Conservation (phyloP, 31 red algal species). For the Asparagopsis taxiformis region DNA sequence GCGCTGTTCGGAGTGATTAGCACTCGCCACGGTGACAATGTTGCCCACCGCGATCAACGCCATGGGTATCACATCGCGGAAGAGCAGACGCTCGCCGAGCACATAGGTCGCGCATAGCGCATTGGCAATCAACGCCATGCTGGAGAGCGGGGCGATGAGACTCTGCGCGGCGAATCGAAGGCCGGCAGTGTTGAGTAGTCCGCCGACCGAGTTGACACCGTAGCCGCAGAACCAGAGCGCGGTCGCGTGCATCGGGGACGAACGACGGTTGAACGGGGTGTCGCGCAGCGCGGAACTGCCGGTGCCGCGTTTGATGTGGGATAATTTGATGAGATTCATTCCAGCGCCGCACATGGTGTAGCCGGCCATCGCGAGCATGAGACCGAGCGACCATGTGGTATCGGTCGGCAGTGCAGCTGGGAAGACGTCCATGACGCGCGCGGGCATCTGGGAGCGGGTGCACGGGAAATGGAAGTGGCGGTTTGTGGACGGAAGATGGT, state of each 20-base stretch:
- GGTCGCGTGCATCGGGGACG: slow-evolving; percentile 49
- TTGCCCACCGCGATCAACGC: slow-evolving; percentile 66
- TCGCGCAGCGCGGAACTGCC: slow-evolving; percentile 27
- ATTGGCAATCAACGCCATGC: slow-evolving; percentile 72
- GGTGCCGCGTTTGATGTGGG: slow-evolving; percentile 68
- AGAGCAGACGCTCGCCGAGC: slow-evolving; percentile 59
- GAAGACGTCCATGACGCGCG: too few species aligned
- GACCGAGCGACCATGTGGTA: slow-evolving; percentile 65
- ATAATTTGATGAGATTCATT: slow-evolving; percentile 83
- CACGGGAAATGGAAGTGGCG: too few species aligned
- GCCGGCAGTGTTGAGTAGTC: slow-evolving; percentile 63
- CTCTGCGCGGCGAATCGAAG: slow-evolving; percentile 70
- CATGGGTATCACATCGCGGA: slow-evolving; percentile 60
- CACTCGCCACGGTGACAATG: slow-evolving; percentile 64
- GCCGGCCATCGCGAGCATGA: slow-evolving; percentile 61
- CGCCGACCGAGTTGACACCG: slow-evolving; percentile 63
- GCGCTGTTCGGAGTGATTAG: slow-evolving; percentile 59
- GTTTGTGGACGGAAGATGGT: too few species aligned
- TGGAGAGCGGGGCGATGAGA: slow-evolving; percentile 69
- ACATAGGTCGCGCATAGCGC: slow-evolving; percentile 70
- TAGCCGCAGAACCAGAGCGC: slow-evolving; percentile 70
- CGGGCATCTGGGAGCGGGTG: too few species aligned
- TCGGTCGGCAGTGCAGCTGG: neutral
- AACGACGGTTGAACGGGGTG: slow-evolving; percentile 76
- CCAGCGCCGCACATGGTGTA: slow-evolving; percentile 78